A percentile compares a stretch with the other conserved stretches of the same genome.
Conservation (phyloP, 192 early-diverging fungal species). For the Entomortierella lignicola region DNA sequence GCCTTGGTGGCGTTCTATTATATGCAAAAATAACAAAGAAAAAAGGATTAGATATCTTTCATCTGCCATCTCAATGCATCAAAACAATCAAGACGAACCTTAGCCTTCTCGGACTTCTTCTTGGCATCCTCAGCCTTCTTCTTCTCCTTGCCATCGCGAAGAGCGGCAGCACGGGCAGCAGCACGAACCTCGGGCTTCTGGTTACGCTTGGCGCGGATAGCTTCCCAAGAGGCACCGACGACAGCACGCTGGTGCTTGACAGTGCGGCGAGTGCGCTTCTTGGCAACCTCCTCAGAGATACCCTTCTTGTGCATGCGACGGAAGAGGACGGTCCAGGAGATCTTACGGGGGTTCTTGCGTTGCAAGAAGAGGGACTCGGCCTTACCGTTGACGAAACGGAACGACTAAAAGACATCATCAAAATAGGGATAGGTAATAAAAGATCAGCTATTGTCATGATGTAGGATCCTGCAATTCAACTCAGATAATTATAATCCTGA, state of each 20-base stretch:
- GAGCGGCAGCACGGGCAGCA: slow-evolving; percentile 87
- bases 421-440: not conserved
- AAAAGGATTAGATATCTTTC: not conserved
- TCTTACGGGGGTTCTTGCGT: slow-evolving; percentile 97
- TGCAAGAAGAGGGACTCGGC: slow-evolving; percentile 97
- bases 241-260: slow-evolving; percentile 97
- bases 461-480: not conserved
- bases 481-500: too few species aligned
- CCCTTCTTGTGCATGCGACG: slow-evolving; percentile 99
- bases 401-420: slow-evolving; percentile 67
- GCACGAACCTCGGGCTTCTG: slow-evolving; percentile 96
- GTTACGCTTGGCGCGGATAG: slow-evolving; percentile 97
- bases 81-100: slow-evolving; percentile 54
- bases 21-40: slow-evolving; percentile 4
- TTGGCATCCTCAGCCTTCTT: slow-evolving; percentile 90
- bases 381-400: slow-evolving; percentile 98
- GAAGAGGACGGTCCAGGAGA: slow-evolving; percentile 97
- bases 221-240: slow-evolving; percentile 94
- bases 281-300: slow-evolving; percentile 92
- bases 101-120: slow-evolving; percentile 90
- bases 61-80: not conserved
- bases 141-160: slow-evolving; percentile 90
- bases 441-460: not conserved
- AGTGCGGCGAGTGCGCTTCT: slow-evolving; percentile 94
- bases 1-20: slow-evolving; percentile 56